phyloP scores from a whole-genome alignment of 2,329 filamentous ascomycete genomes.

The Raffaelea arxii region DNA sequence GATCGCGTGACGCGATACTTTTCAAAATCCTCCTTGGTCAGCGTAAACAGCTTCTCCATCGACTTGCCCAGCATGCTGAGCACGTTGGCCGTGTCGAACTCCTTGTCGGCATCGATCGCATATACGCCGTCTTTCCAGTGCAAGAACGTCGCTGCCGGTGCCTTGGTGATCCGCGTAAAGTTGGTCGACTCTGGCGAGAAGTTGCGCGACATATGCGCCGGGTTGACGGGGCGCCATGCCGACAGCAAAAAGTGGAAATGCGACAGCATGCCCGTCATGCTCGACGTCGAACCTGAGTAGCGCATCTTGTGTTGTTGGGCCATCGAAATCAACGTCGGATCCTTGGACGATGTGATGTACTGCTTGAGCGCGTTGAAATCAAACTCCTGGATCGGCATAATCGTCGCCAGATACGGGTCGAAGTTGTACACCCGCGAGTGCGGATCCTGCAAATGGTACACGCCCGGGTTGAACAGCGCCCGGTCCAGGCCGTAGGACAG shows the following conservation, averaged over 20 bases:
- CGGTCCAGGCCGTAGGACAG: conserved; percentile 70
- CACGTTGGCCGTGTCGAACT: conserved; percentile 76
- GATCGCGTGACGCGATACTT: conserved; percentile 64
- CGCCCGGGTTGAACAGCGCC: conserved; percentile 90
- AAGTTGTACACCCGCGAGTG: conserved; percentile 90
- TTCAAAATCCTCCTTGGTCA: conserved; percentile 75
- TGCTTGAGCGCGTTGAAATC: conserved; percentile 78
- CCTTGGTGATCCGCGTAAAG: conserved; percentile 64
- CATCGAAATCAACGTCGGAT: conserved; percentile 59
- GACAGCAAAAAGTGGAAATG: conserved; percentile 94
- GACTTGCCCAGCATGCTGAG: conserved; percentile 89
- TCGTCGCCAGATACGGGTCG: conserved; percentile 82
- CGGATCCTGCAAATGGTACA: conserved; percentile 84
- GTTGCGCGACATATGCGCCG: conserved; percentile 53
- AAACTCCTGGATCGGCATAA: conserved; percentile 90
- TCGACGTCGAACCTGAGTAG: conserved; percentile 92
- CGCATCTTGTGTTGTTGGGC: conserved; percentile 59
- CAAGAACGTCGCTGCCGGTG: conserved; percentile 72
- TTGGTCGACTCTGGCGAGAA: conserved; percentile 52
- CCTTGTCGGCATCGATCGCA: conserved; percentile 92
- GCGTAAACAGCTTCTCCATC: conserved; percentile 88
- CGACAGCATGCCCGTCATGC: conserved; percentile 78
- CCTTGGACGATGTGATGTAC: conserved; percentile 88
- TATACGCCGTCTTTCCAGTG: conserved; percentile 69
- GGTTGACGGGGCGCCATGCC: conserved; percentile 64